Evolutionary conservation across 2,329 filamentous ascomycete genomes (phyloP).

Genomic region (Diplocarpon rosae): DNA sequence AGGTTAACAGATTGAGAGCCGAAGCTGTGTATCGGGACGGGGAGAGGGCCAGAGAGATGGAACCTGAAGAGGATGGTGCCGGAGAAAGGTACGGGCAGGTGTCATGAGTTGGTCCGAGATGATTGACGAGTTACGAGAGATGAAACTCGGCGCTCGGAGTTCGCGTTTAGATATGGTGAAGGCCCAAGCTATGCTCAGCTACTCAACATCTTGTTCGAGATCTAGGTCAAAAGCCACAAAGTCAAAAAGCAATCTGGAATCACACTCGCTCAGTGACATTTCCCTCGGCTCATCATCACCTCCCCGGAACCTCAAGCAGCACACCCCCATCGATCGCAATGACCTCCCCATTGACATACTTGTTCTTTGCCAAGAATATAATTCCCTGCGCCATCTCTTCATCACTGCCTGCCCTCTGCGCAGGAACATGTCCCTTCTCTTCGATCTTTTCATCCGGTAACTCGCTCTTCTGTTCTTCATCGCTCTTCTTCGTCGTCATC

Average conservation of each 20-base stretch:
- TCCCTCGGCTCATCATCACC: conserved; percentile 1
- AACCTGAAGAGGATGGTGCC: conserved; percentile 1
- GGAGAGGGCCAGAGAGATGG: conserved; percentile 20
- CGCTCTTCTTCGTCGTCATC: conserved; percentile 38
- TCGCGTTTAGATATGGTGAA: background rate
- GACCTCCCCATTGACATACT: conserved; percentile 30
- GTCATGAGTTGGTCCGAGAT: conserved; percentile 5
- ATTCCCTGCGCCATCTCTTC: conserved; percentile 43
- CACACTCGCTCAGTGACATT: too few species aligned
- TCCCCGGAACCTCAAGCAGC: conserved; percentile 28
- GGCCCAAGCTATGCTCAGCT: background rate
- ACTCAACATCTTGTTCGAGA: too few species aligned
- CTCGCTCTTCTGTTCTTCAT: conserved; percentile 40
- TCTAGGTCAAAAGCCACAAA: too few species aligned
- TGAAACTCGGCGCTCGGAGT: too few species aligned
- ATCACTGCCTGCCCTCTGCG: conserved; percentile 37
- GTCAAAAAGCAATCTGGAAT: too few species aligned
- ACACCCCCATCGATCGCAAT: conserved; percentile 41
- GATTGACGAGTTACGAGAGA: background rate
- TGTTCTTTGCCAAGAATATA: conserved; percentile 36
- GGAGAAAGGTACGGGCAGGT: conserved; percentile 6
- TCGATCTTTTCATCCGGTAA: conserved; percentile 40
- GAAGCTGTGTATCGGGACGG: conserved; percentile 19
- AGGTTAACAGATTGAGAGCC: conserved; percentile 18
- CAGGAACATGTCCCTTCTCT: conserved; percentile 38